phyloP scores from a whole-genome alignment of 331 rosid genomes.

The Acacia concinna region DNA sequence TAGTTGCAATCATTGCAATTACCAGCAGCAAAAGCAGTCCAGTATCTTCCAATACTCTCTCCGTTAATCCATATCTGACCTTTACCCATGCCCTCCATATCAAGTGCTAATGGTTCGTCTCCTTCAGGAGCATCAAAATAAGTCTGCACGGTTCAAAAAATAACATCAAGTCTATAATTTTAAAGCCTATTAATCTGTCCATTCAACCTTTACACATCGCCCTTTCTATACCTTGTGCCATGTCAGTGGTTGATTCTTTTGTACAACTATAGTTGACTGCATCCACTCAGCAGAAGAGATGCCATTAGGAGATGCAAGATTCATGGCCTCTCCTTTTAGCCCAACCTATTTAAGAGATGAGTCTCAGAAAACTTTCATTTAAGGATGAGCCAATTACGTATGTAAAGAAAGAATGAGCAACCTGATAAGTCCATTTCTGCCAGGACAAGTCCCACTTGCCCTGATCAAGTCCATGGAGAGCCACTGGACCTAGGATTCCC shows the following conservation, averaged over 20 bases:
- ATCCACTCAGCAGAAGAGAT: slow-evolving; percentile 86
- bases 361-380: slow-evolving; percentile 25
- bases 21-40: slow-evolving; percentile 83
- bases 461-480: slow-evolving; percentile 79
- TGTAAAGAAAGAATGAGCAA: slow-evolving; percentile 35
- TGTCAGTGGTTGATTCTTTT: slow-evolving; percentile 78
- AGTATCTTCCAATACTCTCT: slow-evolving; percentile 88
- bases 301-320: slow-evolving; percentile 70
- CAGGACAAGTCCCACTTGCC: slow-evolving; percentile 90
- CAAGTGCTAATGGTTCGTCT: slow-evolving; percentile 86
- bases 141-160: slow-evolving; percentile 52
- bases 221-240: slow-evolving; percentile 84
- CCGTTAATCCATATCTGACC: slow-evolving; percentile 99
- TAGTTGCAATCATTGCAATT: slow-evolving; percentile 73
- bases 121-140: slow-evolving; percentile 88
- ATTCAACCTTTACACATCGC: slow-evolving; percentile 13
- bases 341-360: slow-evolving; percentile 64
- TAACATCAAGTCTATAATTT: slow-evolving; percentile 19
- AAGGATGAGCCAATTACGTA: neutral
- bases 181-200: neutral
- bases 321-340: slow-evolving; percentile 92
- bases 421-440: slow-evolving; percentile 98
- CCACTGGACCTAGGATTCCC: slow-evolving; percentile 98
- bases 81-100: slow-evolving; percentile 97
- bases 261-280: slow-evolving; percentile 60